Percentiles rank a stretch among this genome's conserved stretches.
phyloP scores from a whole-genome alignment of 1,284 basidiomycete genomes.

The Irpex rosettiformis region DNA sequence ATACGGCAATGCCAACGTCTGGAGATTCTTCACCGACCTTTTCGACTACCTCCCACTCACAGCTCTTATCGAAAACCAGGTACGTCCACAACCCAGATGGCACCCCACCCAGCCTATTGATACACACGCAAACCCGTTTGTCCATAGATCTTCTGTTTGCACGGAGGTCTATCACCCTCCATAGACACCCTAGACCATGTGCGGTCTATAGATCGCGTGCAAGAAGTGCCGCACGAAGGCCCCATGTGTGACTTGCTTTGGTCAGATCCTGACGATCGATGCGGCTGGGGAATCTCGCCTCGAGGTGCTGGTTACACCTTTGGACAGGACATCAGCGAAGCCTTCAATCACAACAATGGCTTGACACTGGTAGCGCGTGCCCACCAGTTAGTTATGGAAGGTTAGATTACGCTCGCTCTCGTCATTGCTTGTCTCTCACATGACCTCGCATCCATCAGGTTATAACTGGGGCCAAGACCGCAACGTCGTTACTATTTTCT shows the following conservation, averaged over 20 bases:
- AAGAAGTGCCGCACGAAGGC: slow-evolving; percentile 98
- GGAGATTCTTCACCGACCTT: slow-evolving; percentile 98
- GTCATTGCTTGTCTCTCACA: background rate
- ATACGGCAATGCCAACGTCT: slow-evolving; percentile 99
- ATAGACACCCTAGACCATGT: slow-evolving; percentile 99
- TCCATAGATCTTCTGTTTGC: slow-evolving; percentile 96
- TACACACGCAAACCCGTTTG: background rate
- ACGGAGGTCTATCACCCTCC: slow-evolving; percentile 97
- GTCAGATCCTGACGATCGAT: slow-evolving; percentile 99
- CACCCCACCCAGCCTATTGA: background rate
- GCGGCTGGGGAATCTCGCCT: slow-evolving; percentile 99
- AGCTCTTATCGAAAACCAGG: slow-evolving; percentile 97
- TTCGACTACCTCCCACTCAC: slow-evolving; percentile 98
- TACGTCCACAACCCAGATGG: slow-evolving; percentile 40
- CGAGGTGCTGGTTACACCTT: slow-evolving; percentile 99
- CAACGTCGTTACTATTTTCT: slow-evolving; percentile 99
- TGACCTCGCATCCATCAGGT: slow-evolving; percentile 36
- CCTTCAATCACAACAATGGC: slow-evolving; percentile 99
- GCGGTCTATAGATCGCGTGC: slow-evolving; percentile 96
- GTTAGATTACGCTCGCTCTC: slow-evolving; percentile 38
- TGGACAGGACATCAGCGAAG: slow-evolving; percentile 97
- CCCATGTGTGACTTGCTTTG: slow-evolving; percentile 99
- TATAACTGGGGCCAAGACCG: slow-evolving; percentile 99
- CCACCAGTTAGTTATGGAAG: slow-evolving; percentile 99
- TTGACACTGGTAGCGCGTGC: slow-evolving; percentile 94